Evolutionary conservation across 2,329 filamentous ascomycete species (phyloP).

Genomic region (Albophoma yamanashiensis): DNA sequence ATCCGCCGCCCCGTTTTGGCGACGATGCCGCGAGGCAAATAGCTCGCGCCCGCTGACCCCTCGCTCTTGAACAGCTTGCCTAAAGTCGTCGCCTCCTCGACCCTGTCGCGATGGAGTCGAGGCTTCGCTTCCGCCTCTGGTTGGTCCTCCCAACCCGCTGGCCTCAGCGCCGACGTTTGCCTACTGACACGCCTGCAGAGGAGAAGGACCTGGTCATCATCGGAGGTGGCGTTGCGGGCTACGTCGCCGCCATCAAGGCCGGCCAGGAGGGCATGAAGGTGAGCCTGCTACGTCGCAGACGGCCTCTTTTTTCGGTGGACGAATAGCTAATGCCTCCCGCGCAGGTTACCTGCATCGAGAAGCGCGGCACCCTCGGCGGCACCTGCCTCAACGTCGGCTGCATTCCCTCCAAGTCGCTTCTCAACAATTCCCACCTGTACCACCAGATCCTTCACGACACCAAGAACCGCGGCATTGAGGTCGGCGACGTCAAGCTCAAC

Average conservation of each 20-base stretch:
- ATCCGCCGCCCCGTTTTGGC: background rate
- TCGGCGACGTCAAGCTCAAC: constrained; percentile 95
- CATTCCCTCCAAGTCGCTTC: constrained; percentile 97
- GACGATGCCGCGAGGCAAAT: background rate
- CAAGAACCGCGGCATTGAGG: constrained; percentile 94
- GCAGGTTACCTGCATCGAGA: constrained; percentile 94
- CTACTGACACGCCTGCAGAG: constrained; percentile 45
- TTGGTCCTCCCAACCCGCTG: constrained; percentile 21
- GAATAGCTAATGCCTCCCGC: constrained; percentile 3
- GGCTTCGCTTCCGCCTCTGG: constrained; percentile 48
- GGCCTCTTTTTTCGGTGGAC: background rate
- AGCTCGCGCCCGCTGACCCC: constrained; percentile 1
- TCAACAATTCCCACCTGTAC: constrained; percentile 99
- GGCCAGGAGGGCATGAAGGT: constrained; percentile 96
- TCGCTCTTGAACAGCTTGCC: constrained; percentile 30
- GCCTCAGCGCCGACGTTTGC: background rate
- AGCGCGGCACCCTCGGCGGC: constrained; percentile 87
- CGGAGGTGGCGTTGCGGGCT: constrained; percentile 94
- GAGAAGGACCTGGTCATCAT: constrained; percentile 97
- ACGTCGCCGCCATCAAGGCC: constrained; percentile 98
- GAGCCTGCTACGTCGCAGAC: constrained; percentile 7
- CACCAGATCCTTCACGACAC: constrained; percentile 96
- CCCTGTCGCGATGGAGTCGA: constrained; percentile 42
- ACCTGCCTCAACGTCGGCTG: constrained; percentile 99
- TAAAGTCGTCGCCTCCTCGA: constrained; percentile 32